Evolutionary conservation across 2,329 filamentous ascomycete species (phyloP), one percentile per base, ranked within the genome.

Genomic region (Trichoderma sp.): DNA sequence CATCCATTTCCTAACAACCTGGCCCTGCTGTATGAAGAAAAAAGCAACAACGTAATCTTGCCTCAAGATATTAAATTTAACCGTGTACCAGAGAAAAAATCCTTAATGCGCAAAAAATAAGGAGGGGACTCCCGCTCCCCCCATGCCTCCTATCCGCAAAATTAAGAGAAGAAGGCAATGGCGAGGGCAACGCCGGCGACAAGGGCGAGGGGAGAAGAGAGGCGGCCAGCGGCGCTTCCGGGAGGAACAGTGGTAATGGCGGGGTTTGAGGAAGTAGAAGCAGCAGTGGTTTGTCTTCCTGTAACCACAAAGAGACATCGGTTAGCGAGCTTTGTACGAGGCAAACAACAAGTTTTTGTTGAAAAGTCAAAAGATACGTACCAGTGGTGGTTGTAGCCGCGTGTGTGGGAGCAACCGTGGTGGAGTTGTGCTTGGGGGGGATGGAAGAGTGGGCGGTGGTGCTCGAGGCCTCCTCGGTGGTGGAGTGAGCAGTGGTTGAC

Each of bases 151-250:
- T 47, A 47, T 69, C 56, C 56, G 51, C 56, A 61, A 34, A 51
- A 26, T 77, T 79, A 81, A 74, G 77, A 77, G 53, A 82, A 73
- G 76, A 77, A 79, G 71, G 76, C 80, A 71, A 82, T 74, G 74
- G 78, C 81, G 65, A 79, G 78, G 70, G 78, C 75, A 70, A 77
- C 81, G 74, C 78, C 81, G 21, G 77, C 79, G 72, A 81, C 74
- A 28, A 82, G 77, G 60, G 77, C 79, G 71, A 81, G 70, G 36
- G 79, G 78, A 43, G 80, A 79, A 47, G 77, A 77, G 66, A 80
- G 74, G 71, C 76, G 78, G 70, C 73, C 74, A 65, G 79, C 80
- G 73, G 76, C 77, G 75, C 73, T 78, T 74, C 75, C 74, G 28
- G 79, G 77, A 56, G 78, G 73, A 47, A 74, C 79, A 62, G 78